Conservation (phyloP, 257 asterid genomes). For the Plectranthus barbatus region DNA sequence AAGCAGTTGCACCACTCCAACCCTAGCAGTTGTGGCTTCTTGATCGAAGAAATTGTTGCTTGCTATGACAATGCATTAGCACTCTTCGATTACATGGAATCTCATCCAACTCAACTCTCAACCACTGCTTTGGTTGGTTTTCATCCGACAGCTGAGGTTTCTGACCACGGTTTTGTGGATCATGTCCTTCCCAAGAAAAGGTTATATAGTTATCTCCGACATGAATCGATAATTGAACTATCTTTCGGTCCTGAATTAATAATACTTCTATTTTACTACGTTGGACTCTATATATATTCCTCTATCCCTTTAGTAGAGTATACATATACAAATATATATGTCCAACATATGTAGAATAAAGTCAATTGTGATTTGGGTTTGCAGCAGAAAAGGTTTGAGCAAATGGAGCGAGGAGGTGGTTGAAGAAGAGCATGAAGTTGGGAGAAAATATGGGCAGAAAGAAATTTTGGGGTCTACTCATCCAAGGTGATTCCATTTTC, state of each 20-base stretch:
- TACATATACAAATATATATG: no score
- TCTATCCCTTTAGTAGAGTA: not conserved
- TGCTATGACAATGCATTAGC: slow-evolving; percentile 34
- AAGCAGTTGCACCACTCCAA: slow-evolving; percentile 12
- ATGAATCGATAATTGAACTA: no score
- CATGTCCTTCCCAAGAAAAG: no score
- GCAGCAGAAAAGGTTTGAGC: slow-evolving; percentile 18
- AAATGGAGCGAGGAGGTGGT: slow-evolving; percentile 16
- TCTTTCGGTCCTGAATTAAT: no score
- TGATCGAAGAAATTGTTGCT: slow-evolving; percentile 24
- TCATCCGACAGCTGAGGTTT: no score
- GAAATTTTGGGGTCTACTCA: slow-evolving; percentile 26
- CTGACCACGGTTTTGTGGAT: not conserved
- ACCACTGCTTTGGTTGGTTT: no score
- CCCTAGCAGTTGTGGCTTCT: slow-evolving; percentile 9
- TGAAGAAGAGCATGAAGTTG: slow-evolving; percentile 20
- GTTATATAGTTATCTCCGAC: no score
- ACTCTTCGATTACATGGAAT: slow-evolving; percentile 4
- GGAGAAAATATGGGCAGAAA: slow-evolving; percentile 51
- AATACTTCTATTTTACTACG: no score
- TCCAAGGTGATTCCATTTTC: slow-evolving; percentile 27
- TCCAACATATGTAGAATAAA: no score
- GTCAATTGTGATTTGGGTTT: slow-evolving; percentile 1
- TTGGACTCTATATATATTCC: no score
- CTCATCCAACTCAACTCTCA: not conserved